Percentiles rank a stretch among this genome's conserved stretches.
Evolutionary conservation across 495 filamentous ascomycete species (phyloP).

Genomic region (Neurospora pannonica): DNA sequence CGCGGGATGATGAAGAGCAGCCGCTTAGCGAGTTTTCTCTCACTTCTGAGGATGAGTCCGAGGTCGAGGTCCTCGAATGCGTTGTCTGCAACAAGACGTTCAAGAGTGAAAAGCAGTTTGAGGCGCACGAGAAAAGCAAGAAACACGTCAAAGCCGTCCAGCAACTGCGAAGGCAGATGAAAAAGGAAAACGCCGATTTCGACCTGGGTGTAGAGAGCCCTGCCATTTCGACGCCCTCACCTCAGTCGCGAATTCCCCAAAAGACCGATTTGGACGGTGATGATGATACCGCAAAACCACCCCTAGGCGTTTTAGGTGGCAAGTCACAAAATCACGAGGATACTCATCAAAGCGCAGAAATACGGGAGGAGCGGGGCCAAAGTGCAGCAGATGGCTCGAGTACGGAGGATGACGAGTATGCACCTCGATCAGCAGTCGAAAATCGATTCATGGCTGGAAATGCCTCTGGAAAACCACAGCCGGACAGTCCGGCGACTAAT

Average conservation of each 20-base stretch:
- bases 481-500: not conserved
- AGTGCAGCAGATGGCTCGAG: not conserved
- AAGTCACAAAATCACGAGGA: not conserved
- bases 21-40: constrained; percentile 31
- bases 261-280: not conserved
- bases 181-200: constrained; percentile 55
- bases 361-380: not conserved
- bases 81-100: constrained; percentile 87
- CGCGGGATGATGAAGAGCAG: constrained; percentile 36
- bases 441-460: constrained; percentile 21
- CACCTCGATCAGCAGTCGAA: constrained; percentile 30
- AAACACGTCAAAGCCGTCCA: constrained; percentile 84
- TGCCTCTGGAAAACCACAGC: not conserved
- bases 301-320: not conserved
- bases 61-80: constrained; percentile 67
- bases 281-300: not conserved
- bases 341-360: not conserved
- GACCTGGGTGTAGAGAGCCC: constrained; percentile 37
- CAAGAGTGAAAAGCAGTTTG: constrained; percentile 85
- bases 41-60: constrained; percentile 43
- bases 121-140: constrained; percentile 93
- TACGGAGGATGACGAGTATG: constrained; percentile 35
- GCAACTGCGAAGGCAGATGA: constrained; percentile 74
- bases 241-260: constrained; percentile 22
- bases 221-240: constrained; percentile 26